These are phyloP conservation scores for Beauveria rudraprayagi DNA, from an alignment of 2,329 filamentous ascomycete species.

Conservation along the genomic window DNA sequence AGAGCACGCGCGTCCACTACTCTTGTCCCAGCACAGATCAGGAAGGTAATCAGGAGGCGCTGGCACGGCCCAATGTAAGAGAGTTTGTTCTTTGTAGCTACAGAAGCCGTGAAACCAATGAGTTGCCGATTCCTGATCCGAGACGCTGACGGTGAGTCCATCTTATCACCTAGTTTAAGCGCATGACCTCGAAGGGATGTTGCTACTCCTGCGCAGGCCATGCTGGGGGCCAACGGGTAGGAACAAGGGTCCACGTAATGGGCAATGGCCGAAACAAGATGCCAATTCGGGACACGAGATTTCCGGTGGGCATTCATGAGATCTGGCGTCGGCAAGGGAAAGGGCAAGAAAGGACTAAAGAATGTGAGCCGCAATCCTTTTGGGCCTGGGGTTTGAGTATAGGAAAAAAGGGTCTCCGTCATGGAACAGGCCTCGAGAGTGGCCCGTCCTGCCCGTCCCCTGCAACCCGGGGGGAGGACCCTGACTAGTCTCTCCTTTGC, in stretches of 20 bases:
- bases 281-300: slow-evolving; percentile 28
- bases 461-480: too few species aligned
- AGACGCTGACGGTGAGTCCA: too few species aligned
- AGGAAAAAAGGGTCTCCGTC: not conserved
- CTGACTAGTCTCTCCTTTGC: too few species aligned
- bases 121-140: not conserved
- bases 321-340: not conserved
- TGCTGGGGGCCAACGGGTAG: not conserved
- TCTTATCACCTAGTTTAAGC: not conserved
- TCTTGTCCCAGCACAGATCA: not conserved
- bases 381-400: not conserved
- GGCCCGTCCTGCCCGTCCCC: too few species aligned
- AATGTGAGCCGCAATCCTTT: not conserved
- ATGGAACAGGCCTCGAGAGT: not conserved
- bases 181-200: too few species aligned
- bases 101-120: not conserved
- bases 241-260: slow-evolving; percentile 1
- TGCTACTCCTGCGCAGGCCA: too few species aligned
- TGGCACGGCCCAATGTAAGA: not conserved
- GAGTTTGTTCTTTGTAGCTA: not conserved
- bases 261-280: slow-evolving; percentile 10
- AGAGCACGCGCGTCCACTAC: not conserved
- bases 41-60: not conserved
- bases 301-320: slow-evolving; percentile 1
- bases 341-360: not conserved